Percentiles rank a stretch among this genome's conserved stretches.
phyloP scores from a whole-genome alignment of 1,284 basidiomycete species.

The Irpex lacteus region DNA sequence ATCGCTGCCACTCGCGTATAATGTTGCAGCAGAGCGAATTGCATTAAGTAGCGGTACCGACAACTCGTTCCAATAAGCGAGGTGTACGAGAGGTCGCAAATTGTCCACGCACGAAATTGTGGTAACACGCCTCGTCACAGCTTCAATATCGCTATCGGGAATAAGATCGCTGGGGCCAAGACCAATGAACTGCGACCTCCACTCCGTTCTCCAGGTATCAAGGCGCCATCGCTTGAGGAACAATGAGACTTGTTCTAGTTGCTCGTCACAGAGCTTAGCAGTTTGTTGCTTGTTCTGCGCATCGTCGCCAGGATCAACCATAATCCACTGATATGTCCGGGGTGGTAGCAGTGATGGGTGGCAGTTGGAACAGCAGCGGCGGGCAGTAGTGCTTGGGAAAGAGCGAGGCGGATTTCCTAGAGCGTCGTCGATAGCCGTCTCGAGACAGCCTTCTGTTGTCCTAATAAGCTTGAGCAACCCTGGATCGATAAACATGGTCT shows the following conservation, averaged over 20 bases:
- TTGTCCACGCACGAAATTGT: neutral
- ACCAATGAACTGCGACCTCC: neutral
- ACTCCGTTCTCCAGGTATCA: neutral
- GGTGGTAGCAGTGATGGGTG: neutral
- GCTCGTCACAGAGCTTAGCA: neutral
- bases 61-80: too few relatives aligned
- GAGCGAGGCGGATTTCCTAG: neutral
- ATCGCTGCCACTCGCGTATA: too few relatives aligned
- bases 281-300: neutral
- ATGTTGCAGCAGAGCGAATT: too few relatives aligned
- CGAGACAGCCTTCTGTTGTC: neutral
- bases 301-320: neutral
- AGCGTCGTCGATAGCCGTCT: neutral
- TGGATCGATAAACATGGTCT: neutral
- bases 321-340: neutral
- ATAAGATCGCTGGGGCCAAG: neutral
- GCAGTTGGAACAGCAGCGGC: constrained; percentile 3
- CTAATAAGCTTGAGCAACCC: neutral
- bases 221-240: neutral
- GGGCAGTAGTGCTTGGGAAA: too few relatives aligned
- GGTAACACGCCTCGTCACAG: neutral
- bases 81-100: neutral
- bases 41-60: too few relatives aligned
- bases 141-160: neutral
- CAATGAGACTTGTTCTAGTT: neutral